A percentile compares a stretch with the other conserved stretches of the same genome.
These are phyloP conservation scores for Mycena chlorophos DNA, from an alignment of 768 basidiomycete species.

Conservation along the genomic window DNA sequence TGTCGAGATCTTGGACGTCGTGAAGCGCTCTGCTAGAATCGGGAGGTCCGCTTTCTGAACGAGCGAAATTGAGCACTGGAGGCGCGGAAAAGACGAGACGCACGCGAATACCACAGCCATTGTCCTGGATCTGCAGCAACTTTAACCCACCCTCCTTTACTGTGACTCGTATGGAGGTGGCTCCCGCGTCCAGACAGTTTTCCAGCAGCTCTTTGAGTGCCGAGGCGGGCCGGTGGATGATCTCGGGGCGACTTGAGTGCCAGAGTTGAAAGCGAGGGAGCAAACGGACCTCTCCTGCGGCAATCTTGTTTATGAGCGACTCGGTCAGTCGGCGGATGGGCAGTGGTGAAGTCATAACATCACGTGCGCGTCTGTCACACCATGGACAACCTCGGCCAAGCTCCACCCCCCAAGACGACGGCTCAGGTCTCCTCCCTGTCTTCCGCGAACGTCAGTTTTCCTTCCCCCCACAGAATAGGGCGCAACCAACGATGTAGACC, in stretches of 20 bases:
- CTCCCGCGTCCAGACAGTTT: slow-evolving; percentile 91
- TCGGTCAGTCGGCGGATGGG: slow-evolving; percentile 79
- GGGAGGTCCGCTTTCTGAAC: slow-evolving; percentile 81
- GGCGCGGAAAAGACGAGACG: slow-evolving; percentile 28
- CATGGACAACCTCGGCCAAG: not conserved
- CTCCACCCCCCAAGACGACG: too few relatives aligned
- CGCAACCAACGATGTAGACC: slow-evolving; percentile 12
- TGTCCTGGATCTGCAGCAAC: slow-evolving; percentile 92
- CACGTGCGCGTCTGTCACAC: not conserved
- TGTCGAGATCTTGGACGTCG: slow-evolving; percentile 86
- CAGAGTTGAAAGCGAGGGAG: not conserved
- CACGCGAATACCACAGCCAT: slow-evolving; percentile 92
- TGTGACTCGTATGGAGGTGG: slow-evolving; percentile 82
- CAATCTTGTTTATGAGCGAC: slow-evolving; percentile 88
- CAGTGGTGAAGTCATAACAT: slow-evolving; percentile 44
- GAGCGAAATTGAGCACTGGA: not conserved
- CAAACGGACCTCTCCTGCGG: slow-evolving; percentile 64
- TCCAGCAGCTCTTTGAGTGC: slow-evolving; percentile 96
- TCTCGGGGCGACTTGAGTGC: slow-evolving; percentile 40
- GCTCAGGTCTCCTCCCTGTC: too few relatives aligned
- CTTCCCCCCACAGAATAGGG: too few relatives aligned
- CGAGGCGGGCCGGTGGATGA: slow-evolving; percentile 88
- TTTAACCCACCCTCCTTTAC: slow-evolving; percentile 97
- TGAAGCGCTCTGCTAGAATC: slow-evolving; percentile 91
- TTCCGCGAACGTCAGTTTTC: too few relatives aligned